Evolutionary conservation across 2,329 filamentous ascomycete genomes (phyloP).

Genomic region (Fragosphaeria purpurea): DNA sequence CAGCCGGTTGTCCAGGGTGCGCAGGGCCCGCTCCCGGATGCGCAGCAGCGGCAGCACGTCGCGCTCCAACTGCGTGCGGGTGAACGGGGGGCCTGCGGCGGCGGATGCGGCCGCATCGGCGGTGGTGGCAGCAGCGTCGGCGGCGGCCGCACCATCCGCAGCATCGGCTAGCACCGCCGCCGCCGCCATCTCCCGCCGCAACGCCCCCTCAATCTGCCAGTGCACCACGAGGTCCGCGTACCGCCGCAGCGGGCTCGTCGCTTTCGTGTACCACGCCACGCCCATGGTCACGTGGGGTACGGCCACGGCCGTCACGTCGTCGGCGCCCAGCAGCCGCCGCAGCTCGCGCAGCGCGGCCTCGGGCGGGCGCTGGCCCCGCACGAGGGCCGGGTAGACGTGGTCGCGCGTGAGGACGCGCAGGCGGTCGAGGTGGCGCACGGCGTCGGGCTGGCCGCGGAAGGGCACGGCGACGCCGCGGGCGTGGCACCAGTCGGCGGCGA

Average conservation of each 20-base stretch:
- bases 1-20: constrained; percentile 29
- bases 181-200: constrained; percentile 32
- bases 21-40: constrained; percentile 42
- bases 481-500: constrained; percentile 51
- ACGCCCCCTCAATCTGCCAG: constrained; percentile 55
- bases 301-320: constrained; percentile 41
- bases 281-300: constrained; percentile 49
- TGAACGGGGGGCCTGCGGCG: constrained; percentile 28
- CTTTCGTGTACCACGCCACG: constrained; percentile 50
- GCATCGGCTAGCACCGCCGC: constrained; percentile 7
- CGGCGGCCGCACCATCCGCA: neutral
- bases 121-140: neutral
- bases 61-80: constrained; percentile 27
- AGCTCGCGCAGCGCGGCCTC: constrained; percentile 22
- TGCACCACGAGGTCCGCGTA: constrained; percentile 54
- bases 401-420: constrained; percentile 28
- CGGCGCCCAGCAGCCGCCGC: constrained; percentile 35
- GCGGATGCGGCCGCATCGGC: neutral
- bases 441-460: constrained; percentile 42
- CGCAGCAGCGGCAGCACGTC: constrained; percentile 39
- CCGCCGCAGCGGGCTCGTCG: constrained; percentile 56
- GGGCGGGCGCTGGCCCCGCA: constrained; percentile 22
- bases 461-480: constrained; percentile 48
- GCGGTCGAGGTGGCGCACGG: constrained; percentile 24
- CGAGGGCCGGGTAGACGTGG: constrained; percentile 29